Percentiles rank a stretch among this genome's conserved stretches.
Evolutionary conservation across 768 basidiomycete species (phyloP).

Genomic region (Leccinum boreale): DNA sequence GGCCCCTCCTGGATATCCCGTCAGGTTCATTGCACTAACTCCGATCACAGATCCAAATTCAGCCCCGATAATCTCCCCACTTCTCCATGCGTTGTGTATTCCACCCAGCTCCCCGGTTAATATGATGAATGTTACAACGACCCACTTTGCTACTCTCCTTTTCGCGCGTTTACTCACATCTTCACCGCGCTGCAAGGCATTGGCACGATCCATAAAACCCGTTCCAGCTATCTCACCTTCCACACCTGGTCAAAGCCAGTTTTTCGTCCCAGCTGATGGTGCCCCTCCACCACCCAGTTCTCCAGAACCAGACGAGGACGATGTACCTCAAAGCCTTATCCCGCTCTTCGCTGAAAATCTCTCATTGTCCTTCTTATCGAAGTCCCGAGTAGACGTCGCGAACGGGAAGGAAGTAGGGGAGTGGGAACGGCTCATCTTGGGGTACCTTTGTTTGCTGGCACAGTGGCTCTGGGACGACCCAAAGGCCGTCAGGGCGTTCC

Average conservation of each 20-base stretch:
- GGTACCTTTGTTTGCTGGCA: slow-evolving; percentile 76
- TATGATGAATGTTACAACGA: slow-evolving; percentile 53
- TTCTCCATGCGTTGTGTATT: slow-evolving; percentile 64
- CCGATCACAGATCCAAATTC: slow-evolving; percentile 26
- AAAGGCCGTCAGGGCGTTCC: slow-evolving; percentile 79
- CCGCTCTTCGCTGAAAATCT: slow-evolving; percentile 89
- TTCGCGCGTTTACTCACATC: slow-evolving; percentile 77
- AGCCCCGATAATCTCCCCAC: slow-evolving; percentile 54
- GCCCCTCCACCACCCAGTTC: slow-evolving; percentile 34
- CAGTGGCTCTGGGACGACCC: slow-evolving; percentile 99
- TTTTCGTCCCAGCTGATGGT: slow-evolving; percentile 79
- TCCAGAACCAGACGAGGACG: slow-evolving; percentile 51
- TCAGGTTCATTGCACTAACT: not conserved
- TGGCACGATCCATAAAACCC: slow-evolving; percentile 65
- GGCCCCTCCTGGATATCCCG: not conserved
- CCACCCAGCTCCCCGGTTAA: slow-evolving; percentile 62
- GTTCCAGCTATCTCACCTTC: slow-evolving; percentile 33
- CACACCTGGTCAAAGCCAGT: slow-evolving; percentile 37
- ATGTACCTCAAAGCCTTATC: slow-evolving; percentile 68
- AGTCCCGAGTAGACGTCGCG: slow-evolving; percentile 47
- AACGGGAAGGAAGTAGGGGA: slow-evolving; percentile 74
- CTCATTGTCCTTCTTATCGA: slow-evolving; percentile 79
- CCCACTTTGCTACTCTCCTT: slow-evolving; percentile 72
- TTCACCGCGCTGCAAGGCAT: slow-evolving; percentile 58
- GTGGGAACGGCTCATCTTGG: slow-evolving; percentile 87